phyloP scores from a whole-genome alignment of 2,329 filamentous ascomycete genomes.

The Fonsecaea pedrosoi region DNA sequence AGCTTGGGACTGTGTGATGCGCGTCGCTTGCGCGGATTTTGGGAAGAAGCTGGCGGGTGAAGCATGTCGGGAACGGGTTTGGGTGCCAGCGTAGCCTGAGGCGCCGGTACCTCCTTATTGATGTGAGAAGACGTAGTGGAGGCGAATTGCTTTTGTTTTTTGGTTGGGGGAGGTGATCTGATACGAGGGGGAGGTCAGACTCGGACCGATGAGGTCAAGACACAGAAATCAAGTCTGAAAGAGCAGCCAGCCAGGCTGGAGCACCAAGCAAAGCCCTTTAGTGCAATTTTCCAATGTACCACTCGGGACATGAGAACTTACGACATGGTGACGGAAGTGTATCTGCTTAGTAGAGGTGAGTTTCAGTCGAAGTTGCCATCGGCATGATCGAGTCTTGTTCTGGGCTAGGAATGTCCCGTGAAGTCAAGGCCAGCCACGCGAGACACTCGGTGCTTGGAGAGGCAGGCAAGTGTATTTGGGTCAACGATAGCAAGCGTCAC shows the following conservation, averaged over 20 bases:
- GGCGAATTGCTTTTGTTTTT: conserved; percentile 30
- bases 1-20: conserved; percentile 45
- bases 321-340: conserved; percentile 36
- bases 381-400: conserved; percentile 33
- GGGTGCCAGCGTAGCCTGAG: conserved; percentile 32
- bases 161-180: conserved; percentile 32
- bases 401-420: conserved; percentile 28
- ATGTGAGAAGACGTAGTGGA: conserved; percentile 27
- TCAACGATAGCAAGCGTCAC: conserved; percentile 25
- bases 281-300: conserved; percentile 31
- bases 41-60: conserved; percentile 28
- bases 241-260: background rate
- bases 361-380: conserved; percentile 31
- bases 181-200: conserved; percentile 19
- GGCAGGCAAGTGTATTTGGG: conserved; percentile 26
- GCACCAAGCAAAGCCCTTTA: conserved; percentile 8
- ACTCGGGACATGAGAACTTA: conserved; percentile 32
- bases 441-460: conserved; percentile 21
- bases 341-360: conserved; percentile 32
- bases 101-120: conserved; percentile 29
- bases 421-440: conserved; percentile 29
- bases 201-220: background rate
- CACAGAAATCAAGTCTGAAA: conserved; percentile 3
- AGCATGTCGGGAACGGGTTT: conserved; percentile 32
- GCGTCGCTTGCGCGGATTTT: conserved; percentile 54